Evolutionary conservation across 1,284 basidiomycete genomes (phyloP).

Genomic region (Wallemia hederae): DNA sequence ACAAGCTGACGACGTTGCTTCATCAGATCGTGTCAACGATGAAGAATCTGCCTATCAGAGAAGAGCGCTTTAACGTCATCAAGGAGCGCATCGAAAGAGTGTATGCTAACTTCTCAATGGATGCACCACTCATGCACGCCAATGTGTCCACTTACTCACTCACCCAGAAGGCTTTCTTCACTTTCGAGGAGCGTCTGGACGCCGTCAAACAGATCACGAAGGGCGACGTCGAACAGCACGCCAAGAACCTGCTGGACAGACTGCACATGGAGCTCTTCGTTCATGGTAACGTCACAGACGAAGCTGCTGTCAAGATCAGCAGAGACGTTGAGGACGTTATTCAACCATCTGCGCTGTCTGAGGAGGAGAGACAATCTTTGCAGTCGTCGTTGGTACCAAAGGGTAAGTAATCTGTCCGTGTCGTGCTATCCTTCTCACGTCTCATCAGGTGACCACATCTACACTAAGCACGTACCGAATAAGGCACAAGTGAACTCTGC

Average conservation of each 20-base stretch:
- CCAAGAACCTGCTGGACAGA: background rate
- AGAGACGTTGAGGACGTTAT: constrained; percentile 41
- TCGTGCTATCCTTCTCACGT: background rate
- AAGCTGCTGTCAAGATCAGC: background rate
- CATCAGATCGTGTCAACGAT: constrained; percentile 45
- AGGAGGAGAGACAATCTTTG: constrained; percentile 27
- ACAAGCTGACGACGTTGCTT: constrained; percentile 57
- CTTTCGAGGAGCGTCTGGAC: constrained; percentile 25
- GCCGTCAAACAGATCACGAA: constrained; percentile 37
- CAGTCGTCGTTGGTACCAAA: constrained; percentile 36
- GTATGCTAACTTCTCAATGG: constrained; percentile 47
- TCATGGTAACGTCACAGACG: background rate
- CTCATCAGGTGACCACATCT: constrained; percentile 34
- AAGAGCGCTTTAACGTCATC: constrained; percentile 47
- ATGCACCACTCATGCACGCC: constrained; percentile 52
- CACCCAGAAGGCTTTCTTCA: constrained; percentile 43
- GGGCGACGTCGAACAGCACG: background rate
- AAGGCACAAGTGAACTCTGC: constrained; percentile 62
- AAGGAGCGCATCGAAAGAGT: constrained; percentile 30
- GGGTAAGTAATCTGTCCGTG: constrained; percentile 19
- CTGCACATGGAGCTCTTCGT: background rate
- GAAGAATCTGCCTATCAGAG: constrained; percentile 34
- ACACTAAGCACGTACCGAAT: constrained; percentile 45
- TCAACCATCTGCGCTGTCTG: constrained; percentile 25
- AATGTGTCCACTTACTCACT: constrained; percentile 48